These are phyloP conservation scores for Xylariaceae sp. DNA, from an alignment of 2,329 filamentous ascomycete species.

Conservation along the genomic window DNA sequence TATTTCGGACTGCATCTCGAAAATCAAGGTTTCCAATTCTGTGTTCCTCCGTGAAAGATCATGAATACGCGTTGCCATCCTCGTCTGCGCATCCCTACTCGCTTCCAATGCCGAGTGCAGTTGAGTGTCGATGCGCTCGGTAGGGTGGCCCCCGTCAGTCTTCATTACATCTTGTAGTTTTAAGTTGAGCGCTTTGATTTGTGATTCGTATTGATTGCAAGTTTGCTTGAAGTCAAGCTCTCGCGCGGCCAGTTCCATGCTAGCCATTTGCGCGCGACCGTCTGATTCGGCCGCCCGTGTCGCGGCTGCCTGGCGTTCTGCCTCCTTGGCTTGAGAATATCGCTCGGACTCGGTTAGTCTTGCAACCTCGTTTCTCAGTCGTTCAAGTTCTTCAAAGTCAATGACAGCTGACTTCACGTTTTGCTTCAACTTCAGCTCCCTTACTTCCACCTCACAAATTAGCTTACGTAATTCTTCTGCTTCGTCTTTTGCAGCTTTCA, in stretches of 20 bases:
- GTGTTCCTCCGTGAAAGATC: slow-evolving; percentile 50
- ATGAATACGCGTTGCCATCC: slow-evolving; percentile 50
- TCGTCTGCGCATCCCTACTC: slow-evolving; percentile 50
- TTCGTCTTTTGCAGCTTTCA: slow-evolving; percentile 56
- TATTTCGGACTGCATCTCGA: slow-evolving; percentile 43
- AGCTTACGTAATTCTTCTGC: slow-evolving; percentile 61
- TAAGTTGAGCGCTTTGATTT: slow-evolving; percentile 45
- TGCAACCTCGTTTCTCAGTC: slow-evolving; percentile 55
- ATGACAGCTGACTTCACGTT: slow-evolving; percentile 60
- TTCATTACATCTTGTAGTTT: slow-evolving; percentile 41
- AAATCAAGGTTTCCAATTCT: slow-evolving; percentile 46
- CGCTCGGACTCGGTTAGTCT: slow-evolving; percentile 58
- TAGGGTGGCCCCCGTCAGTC: slow-evolving; percentile 28
- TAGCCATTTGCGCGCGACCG: slow-evolving; percentile 55
- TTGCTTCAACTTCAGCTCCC: slow-evolving; percentile 61
- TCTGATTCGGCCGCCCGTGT: slow-evolving; percentile 57
- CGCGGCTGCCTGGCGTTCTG: slow-evolving; percentile 53
- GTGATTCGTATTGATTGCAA: slow-evolving; percentile 43
- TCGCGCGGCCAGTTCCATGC: slow-evolving; percentile 52
- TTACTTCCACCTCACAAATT: slow-evolving; percentile 64
- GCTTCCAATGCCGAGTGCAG: slow-evolving; percentile 46
- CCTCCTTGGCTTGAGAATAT: slow-evolving; percentile 60
- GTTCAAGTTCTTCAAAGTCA: slow-evolving; percentile 56
- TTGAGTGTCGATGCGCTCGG: slow-evolving; percentile 36
- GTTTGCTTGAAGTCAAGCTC: slow-evolving; percentile 45